Base-by-base conservation (phyloP, 306 rosid species). In the Prunus campanulata region DNA sequence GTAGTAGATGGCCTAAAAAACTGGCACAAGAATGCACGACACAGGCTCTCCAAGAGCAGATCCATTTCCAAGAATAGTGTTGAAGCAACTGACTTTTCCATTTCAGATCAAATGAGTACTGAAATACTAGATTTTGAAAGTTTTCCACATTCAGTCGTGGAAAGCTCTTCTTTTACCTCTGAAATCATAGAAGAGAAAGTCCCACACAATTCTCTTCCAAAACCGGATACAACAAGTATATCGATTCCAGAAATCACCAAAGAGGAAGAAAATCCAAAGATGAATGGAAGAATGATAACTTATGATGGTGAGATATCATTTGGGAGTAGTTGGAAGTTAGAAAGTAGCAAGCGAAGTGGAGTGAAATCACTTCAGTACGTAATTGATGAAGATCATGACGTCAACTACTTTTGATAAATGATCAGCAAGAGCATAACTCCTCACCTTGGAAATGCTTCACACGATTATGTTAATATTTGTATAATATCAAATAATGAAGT, bases 281-380 rank as follows among this genome's bases (percentile, higher is more conserved):
- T 66, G 56, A 66, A 68, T 72, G 56, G 8, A 4, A 72, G 70
- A 78, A 81, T 66, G 71, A 81, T 74, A 72, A 72, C 54, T 87
- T 86, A 80, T 71, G 85, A 86, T 42, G 90, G 93, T 57, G 90
- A 88, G 82, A 81, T 86, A 81, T 88, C 93, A 0, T 89, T 89
- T 69, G 85, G 89, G 42, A 80, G 84, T 11, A 88, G 86, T 67
- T 83, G 86, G 89, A 83, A 81, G 27, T 50, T 69, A 56, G 87
- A 78, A 22, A 67, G 79, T 62, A 77, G 86, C 25, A 78, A 77
- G 72, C 76, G 71, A 15, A 79, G 69, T 48, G 82, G 82, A 66
- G 82, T 49, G 87, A 85, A 71, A 68, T 89, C 71, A 81, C 50
- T 74, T 35, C 42, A 35, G 42, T 80, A 88, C 70, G 83, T 89